Base-by-base conservation (phyloP, 1,284 basidiomycete genomes). In the Pseudozyma flocculosa region DNA sequence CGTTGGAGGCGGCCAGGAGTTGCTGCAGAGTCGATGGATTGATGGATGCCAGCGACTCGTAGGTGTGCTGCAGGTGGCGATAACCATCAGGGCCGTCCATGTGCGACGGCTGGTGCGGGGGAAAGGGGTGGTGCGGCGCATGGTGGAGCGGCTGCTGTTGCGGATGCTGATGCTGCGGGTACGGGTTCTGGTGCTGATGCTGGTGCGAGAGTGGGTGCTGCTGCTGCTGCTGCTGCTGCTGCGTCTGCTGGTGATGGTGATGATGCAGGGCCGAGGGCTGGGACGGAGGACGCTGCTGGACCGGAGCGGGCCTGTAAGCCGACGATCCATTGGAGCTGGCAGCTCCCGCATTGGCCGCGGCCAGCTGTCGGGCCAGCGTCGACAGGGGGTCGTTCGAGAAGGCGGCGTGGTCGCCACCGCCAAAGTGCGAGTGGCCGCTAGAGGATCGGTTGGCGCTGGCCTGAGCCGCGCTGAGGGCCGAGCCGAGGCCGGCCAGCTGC, bases 401-500 rank as follows among this genome's bases (percentile, higher is more conserved):
- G 4, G 46, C 50, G 13, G 44, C 21, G 9, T 43, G 54, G 21
- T 50, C 62, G 4, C 51, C n/a, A n/a, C n/a, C 54, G 15, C 19
- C 17, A 5, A 11, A 15, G 15, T 24, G 29, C 11, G 22, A 21
- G 14, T 37, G 47, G 11, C 34, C 19, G 24, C 15, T 3, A 17
- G 39, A 44, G 17, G 48, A 47, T 43, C 48, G 48, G 24, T 50
- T 54, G 4, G 50, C 50, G 24, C 56, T 49, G n/a, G 62, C 62
- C 18, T 69, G 67, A 1, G 52, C 67, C 0, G 65, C 61, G 38
- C 61, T 71, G n/a, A 71, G 48, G 13, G 60, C 68, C 9, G 50
- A 59, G 21, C 65, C 63, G 2, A 71, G 43, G 5, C 68, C 62
- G 5, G 66, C 68, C 13, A 71, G 53, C 40, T 71, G 68, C 3